Percentiles rank a stretch among this genome's conserved stretches.
These are phyloP conservation scores for Alternaria hordeiaustralica DNA, from an alignment of 2,329 filamentous ascomycete genomes.

Conservation along the genomic window DNA sequence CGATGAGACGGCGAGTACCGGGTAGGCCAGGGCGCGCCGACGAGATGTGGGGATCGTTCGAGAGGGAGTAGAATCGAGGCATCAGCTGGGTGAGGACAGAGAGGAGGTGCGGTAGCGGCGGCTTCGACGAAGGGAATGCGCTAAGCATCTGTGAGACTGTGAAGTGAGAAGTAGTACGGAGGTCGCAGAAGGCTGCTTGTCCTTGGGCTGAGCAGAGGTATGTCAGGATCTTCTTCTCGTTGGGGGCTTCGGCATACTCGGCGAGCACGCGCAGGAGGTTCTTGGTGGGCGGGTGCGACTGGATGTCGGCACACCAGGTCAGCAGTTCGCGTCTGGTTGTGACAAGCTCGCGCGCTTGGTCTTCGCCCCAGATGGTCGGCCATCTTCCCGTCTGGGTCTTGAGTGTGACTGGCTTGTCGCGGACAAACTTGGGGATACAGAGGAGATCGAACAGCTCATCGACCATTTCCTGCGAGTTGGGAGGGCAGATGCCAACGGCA, in stretches of 20 bases:
- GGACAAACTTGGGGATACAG: constrained; percentile 78
- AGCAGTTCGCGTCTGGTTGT: constrained; percentile 91
- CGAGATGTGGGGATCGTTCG: constrained; percentile 89
- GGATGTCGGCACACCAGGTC: constrained; percentile 93
- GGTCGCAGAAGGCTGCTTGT: constrained; percentile 88
- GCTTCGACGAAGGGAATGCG: constrained; percentile 90
- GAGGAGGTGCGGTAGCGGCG: constrained; percentile 81
- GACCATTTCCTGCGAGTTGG: constrained; percentile 78
- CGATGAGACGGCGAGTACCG: constrained; percentile 76
- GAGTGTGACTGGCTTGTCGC: constrained; percentile 82
- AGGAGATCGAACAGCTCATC: constrained; percentile 85
- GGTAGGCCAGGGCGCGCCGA: constrained; percentile 72
- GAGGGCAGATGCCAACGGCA: constrained; percentile 90
- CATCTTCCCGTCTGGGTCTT: constrained; percentile 83
- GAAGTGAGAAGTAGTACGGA: constrained; percentile 85
- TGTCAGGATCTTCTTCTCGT: constrained; percentile 86
- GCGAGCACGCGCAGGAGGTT: constrained; percentile 82
- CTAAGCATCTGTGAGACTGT: constrained; percentile 84
- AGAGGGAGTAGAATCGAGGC: constrained; percentile 98
- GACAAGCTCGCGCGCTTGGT: constrained; percentile 80
- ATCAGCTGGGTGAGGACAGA: constrained; percentile 85
- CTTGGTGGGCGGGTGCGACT: constrained; percentile 92
- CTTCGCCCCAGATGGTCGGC: constrained; percentile 98
- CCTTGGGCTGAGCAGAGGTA: constrained; percentile 90
- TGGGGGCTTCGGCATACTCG: constrained; percentile 78